A percentile compares a stretch with the other conserved stretches of the same genome.
These are phyloP conservation scores for Chrysopogon serrulatus DNA, from an alignment of 176 grass and related monocot species.

Conservation along the genomic window DNA sequence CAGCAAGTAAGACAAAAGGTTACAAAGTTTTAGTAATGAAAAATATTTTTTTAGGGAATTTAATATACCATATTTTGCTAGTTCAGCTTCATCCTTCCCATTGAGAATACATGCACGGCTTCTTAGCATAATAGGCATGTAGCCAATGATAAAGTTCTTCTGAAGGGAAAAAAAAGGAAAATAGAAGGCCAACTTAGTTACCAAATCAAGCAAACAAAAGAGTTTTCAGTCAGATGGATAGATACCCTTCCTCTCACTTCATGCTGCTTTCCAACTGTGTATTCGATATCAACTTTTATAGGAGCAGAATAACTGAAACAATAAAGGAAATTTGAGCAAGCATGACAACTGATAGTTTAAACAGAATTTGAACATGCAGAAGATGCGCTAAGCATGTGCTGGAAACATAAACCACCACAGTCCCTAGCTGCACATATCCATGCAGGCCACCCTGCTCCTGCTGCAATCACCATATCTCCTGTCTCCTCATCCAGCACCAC, in stretches of 20 bases:
- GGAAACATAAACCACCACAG: no score
- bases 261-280: conserved; percentile 56
- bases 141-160: conserved; percentile 51
- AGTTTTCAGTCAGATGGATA: background rate
- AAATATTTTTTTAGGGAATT: background rate
- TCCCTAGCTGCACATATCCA: no score
- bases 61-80: conserved; percentile 5
- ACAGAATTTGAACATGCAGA: background rate
- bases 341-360: background rate
- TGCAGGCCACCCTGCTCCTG: no score
- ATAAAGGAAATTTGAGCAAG: background rate
- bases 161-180: conserved; percentile 5
- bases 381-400: no score
- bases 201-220: background rate
- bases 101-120: conserved; percentile 61
- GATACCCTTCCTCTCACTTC: background rate
- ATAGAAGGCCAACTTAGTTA: background rate
- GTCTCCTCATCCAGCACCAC: no score
- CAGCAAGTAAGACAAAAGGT: conserved; percentile 9
- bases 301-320: conserved; percentile 74
- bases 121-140: conserved; percentile 91
- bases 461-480: no score
- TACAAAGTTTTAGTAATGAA: background rate
- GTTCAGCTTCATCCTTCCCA: conserved; percentile 78
- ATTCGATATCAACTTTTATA: conserved; percentile 65